Evolutionary conservation across 2,329 filamentous ascomycete species (phyloP).

Genomic region (Ophiostoma sp.): DNA sequence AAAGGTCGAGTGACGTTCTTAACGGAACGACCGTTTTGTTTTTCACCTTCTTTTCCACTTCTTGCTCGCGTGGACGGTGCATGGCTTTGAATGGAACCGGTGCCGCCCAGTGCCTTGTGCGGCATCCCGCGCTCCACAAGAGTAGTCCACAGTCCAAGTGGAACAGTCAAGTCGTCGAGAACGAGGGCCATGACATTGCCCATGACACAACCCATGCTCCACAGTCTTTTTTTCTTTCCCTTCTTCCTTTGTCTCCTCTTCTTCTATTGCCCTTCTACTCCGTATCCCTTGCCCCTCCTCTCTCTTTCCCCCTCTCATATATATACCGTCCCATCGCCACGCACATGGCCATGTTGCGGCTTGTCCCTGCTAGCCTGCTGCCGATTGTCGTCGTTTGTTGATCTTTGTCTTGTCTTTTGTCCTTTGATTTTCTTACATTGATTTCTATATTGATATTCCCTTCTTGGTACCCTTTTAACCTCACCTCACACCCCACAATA

Average conservation of each 20-base stretch:
- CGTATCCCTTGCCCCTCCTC: too few relatives aligned
- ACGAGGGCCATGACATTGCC: background rate
- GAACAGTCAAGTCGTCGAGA: background rate
- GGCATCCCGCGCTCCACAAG: slow-evolving; percentile 14
- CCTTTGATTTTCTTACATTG: background rate
- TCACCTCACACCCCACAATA: slow-evolving; percentile 23
- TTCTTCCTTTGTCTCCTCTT: background rate
- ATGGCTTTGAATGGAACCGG: background rate
- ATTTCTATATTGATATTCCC: background rate
- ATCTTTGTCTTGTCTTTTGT: background rate
- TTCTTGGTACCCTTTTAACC: background rate
- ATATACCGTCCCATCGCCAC: slow-evolving; percentile 13
- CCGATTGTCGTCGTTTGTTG: background rate
- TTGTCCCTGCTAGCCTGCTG: too few relatives aligned
- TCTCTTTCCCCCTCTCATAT: background rate
- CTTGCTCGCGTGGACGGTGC: background rate
- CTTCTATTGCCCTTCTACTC: background rate
- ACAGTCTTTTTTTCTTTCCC: background rate
- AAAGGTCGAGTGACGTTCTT: background rate
- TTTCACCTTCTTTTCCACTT: background rate
- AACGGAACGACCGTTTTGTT: background rate
- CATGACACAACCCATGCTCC: background rate
- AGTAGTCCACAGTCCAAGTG: background rate
- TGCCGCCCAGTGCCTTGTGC: slow-evolving; percentile 14
- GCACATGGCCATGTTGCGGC: slow-evolving; percentile 3